phyloP scores from a whole-genome alignment of 2,329 filamentous ascomycete genomes.

The Cryphonectria naterciae region DNA sequence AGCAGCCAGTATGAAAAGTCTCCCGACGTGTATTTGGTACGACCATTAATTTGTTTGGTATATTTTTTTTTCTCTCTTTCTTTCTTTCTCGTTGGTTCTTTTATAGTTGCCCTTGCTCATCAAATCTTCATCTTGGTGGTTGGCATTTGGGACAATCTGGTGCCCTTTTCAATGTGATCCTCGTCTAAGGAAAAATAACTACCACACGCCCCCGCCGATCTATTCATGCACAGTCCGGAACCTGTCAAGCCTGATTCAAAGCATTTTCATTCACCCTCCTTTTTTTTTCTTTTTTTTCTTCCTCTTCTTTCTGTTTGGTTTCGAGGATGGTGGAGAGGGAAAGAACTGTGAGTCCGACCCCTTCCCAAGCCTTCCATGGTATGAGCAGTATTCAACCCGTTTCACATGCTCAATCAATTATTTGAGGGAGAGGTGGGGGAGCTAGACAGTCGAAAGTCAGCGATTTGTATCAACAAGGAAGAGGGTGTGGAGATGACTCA shows the following conservation, averaged over 20 bases:
- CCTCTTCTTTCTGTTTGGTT: not conserved
- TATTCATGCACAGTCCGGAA: constrained; percentile 15
- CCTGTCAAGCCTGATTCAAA: not conserved
- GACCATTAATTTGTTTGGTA: constrained; percentile 9
- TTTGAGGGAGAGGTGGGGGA: constrained; percentile 46
- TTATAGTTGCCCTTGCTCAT: not conserved
- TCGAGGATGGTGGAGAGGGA: not conserved
- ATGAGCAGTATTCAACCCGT: constrained; percentile 28
- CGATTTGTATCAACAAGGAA: no score
- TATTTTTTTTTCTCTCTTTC: not conserved
- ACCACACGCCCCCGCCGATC: not conserved
- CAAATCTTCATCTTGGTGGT: constrained; percentile 9
- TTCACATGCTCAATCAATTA: constrained; percentile 35
- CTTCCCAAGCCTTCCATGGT: constrained; percentile 37
- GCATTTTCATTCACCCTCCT: constrained; percentile 2
- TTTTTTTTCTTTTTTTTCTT: not conserved
- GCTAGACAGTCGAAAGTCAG: constrained; percentile 32
- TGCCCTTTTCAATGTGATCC: constrained; percentile 14
- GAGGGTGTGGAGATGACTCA: constrained; percentile 36
- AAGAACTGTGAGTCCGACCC: constrained; percentile 31
- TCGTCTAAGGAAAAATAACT: constrained; percentile 10
- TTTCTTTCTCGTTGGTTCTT: not conserved
- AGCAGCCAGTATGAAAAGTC: not conserved
- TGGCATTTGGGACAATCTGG: constrained; percentile 5
- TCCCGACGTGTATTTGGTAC: not conserved